Evolutionary conservation across 139 green algal species (phyloP).

Genomic region (Haematococcus lacustris): DNA sequence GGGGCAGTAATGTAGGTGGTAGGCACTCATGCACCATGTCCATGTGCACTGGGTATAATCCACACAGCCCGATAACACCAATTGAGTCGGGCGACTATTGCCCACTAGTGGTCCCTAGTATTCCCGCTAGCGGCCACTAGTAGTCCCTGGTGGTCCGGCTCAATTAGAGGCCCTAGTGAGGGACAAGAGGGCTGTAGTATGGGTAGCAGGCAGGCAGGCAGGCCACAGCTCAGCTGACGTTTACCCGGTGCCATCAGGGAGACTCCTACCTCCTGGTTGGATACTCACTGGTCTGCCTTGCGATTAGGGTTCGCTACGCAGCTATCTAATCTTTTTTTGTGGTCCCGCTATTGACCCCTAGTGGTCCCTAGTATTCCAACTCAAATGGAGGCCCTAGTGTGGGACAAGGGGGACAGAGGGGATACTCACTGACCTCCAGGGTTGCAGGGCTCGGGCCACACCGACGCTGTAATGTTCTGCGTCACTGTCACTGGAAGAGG

Average conservation of each 20-base stretch:
- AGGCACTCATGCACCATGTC: not conserved
- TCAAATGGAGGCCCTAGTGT: no score
- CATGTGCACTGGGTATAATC: no score
- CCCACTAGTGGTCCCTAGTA: no score
- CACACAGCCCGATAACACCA: no score
- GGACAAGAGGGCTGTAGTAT: no score
- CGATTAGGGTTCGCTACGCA: not conserved
- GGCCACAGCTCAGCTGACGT: not conserved
- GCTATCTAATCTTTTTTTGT: not conserved
- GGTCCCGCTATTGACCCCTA: no score
- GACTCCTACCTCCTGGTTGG: not conserved
- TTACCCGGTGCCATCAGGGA: not conserved
- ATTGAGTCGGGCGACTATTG: no score
- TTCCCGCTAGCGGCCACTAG: no score
- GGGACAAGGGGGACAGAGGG: not conserved
- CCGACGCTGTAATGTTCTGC: not conserved
- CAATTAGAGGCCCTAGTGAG: no score
- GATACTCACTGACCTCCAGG: not conserved
- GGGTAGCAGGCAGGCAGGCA: not conserved
- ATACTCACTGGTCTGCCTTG: not conserved
- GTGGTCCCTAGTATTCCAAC: no score
- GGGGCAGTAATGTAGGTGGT: no score
- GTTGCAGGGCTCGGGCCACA: not conserved
- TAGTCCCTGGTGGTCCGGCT: no score
- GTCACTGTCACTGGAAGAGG: constrained; percentile 1